A percentile compares a stretch with the other conserved stretches of the same genome.
phyloP scores from a whole-genome alignment of 192 early-diverging fungal genomes.

The Umbelopsis isabellina region DNA sequence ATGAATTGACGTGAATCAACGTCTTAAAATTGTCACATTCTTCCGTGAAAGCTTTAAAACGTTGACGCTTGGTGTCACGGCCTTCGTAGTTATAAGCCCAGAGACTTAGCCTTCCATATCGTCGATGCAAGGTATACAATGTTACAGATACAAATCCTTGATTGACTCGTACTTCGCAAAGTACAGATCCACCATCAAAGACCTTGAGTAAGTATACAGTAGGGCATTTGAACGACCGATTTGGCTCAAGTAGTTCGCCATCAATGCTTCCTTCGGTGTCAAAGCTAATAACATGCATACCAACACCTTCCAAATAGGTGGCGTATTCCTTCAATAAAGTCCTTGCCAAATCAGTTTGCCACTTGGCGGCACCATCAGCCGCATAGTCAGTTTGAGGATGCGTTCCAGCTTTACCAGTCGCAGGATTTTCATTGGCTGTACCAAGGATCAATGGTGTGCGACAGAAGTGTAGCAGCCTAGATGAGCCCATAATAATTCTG shows the following conservation, averaged over 20 bases:
- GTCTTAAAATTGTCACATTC: conserved; percentile 58
- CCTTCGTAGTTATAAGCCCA: conserved; percentile 18
- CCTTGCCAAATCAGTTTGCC: conserved; percentile 48
- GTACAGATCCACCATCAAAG: conserved; percentile 60
- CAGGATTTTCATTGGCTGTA: conserved; percentile 14
- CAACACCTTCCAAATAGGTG: conserved; percentile 51
- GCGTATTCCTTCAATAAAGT: conserved; percentile 53
- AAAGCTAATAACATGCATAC: conserved; percentile 59
- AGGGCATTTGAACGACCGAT: conserved; percentile 34
- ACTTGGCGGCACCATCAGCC: conserved; percentile 17
- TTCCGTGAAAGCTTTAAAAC: conserved; percentile 52
- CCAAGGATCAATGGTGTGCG: conserved; percentile 52
- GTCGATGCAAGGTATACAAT: conserved; percentile 54
- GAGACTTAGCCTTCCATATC: conserved; percentile 44
- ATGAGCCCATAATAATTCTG: conserved; percentile 51
- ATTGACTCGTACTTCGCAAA: conserved; percentile 58
- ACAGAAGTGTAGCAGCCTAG: conserved; percentile 58
- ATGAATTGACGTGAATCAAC: conserved; percentile 60
- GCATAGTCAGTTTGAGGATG: not conserved
- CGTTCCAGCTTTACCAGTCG: not conserved
- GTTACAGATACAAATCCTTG: conserved; percentile 60
- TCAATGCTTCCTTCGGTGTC: conserved; percentile 39
- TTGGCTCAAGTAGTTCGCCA: not conserved
- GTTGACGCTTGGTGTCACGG: conserved; percentile 31
- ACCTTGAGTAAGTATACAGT: conserved; percentile 54